These are phyloP conservation scores for Herpetomonas samuelpessoai DNA, from an alignment of 208 protist genomes.

Conservation along the genomic window DNA sequence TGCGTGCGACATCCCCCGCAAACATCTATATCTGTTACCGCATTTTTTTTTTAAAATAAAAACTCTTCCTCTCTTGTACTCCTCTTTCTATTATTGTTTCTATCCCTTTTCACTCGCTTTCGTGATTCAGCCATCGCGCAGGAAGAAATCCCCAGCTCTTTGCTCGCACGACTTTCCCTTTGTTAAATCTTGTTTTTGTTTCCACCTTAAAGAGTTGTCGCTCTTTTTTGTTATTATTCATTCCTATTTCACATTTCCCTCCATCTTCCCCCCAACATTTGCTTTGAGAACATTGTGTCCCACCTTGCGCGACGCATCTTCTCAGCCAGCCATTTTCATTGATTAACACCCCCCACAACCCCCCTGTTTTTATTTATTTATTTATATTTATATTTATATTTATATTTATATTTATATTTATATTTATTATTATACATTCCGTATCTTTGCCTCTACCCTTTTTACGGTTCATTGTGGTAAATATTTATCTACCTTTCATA, in stretches of 20 bases:
- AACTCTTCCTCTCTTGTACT: conserved; percentile 1
- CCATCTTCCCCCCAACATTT: not conserved
- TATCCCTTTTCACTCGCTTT: too few relatives aligned
- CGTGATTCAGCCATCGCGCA: too few relatives aligned
- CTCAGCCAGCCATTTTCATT: not conserved
- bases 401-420: conserved; percentile 1
- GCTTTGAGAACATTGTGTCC: not conserved
- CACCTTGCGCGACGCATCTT: not conserved
- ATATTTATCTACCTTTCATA: conserved; percentile 15
- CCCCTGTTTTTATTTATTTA: not conserved
- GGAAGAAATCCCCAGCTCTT: too few relatives aligned
- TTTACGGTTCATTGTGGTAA: too few relatives aligned
- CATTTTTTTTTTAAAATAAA: not conserved
- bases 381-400: conserved; percentile 1
- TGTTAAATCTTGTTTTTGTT: not conserved
- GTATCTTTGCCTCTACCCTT: conserved; percentile 4
- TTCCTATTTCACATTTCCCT: not conserved
- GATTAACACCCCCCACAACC: not conserved
- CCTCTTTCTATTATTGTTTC: conserved; percentile 1
- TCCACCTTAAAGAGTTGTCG: not conserved
- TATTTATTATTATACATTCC: not conserved
- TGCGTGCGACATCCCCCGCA: too few relatives aligned
- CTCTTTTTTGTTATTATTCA: conserved; percentile 3
- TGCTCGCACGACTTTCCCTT: not conserved
- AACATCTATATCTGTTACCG: too few relatives aligned